A percentile compares a stretch with the other conserved stretches of the same genome.
Evolutionary conservation across 2,329 filamentous ascomycete genomes (phyloP).

Genomic region (Apiospora marii): DNA sequence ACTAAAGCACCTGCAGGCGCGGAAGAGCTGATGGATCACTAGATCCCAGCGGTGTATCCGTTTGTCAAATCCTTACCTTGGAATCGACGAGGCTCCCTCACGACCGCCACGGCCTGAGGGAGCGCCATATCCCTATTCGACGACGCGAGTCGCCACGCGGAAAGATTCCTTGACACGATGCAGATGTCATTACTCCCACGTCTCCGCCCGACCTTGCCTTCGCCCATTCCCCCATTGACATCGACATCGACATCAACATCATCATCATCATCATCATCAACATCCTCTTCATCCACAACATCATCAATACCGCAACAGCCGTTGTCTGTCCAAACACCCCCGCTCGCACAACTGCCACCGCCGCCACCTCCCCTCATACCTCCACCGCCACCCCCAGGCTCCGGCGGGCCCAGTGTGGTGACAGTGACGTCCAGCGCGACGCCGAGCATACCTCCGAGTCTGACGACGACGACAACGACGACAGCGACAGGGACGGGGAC

Average conservation of each 20-base stretch:
- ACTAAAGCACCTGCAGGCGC: not conserved
- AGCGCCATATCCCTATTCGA: not conserved
- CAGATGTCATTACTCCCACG: not conserved
- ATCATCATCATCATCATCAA: not conserved
- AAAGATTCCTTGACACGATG: not conserved
- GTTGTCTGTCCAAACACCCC: too few relatives aligned
- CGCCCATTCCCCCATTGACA: not conserved
- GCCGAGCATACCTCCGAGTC: too few relatives aligned
- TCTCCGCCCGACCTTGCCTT: not conserved
- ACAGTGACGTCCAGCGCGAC: too few relatives aligned
- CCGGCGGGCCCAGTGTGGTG: not conserved
- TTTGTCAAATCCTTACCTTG: not conserved
- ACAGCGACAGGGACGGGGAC: too few relatives aligned
- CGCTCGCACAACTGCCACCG: not conserved
- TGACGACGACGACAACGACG: not conserved
- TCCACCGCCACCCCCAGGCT: too few relatives aligned
- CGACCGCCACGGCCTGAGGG: too few relatives aligned
- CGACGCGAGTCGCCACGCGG: not conserved
- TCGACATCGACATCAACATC: not conserved
- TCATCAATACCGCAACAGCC: too few relatives aligned
- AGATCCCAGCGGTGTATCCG: not conserved
- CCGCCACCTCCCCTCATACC: not conserved
- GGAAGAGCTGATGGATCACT: not conserved
- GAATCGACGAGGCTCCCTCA: too few relatives aligned
- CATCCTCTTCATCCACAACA: not conserved